phyloP scores from a whole-genome alignment of 2,329 filamentous ascomycete genomes.

The Neurospora crassa region DNA sequence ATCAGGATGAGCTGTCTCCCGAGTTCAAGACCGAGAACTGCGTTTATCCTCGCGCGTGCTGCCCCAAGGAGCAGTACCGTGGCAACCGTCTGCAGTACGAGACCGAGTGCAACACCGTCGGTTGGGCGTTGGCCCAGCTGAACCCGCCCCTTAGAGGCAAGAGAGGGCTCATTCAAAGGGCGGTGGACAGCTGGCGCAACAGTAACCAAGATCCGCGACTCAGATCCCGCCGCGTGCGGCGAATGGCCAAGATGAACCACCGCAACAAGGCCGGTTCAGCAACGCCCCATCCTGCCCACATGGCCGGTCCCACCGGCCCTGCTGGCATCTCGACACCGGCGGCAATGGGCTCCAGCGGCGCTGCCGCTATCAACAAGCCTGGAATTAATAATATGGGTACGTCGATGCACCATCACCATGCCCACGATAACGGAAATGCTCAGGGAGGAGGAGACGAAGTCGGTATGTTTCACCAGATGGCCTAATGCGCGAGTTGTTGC shows the following conservation, averaged over 20 bases:
- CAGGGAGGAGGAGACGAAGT: constrained; percentile 71
- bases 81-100: constrained; percentile 95
- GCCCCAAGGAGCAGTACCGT: constrained; percentile 89
- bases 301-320: constrained; percentile 56
- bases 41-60: constrained; percentile 92
- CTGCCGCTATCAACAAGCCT: constrained; percentile 53
- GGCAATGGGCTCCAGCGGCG: constrained; percentile 49
- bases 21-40: constrained; percentile 99
- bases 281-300: constrained; percentile 39
- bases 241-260: constrained; percentile 93
- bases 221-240: constrained; percentile 80
- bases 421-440: constrained; percentile 56
- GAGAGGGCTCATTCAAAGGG: constrained; percentile 88
- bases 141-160: constrained; percentile 89
- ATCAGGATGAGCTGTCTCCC: constrained; percentile 70
- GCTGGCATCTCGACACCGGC: constrained; percentile 55
- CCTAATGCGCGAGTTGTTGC: constrained; percentile 38
- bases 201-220: constrained; percentile 93
- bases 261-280: constrained; percentile 56
- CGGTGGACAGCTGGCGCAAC: constrained; percentile 97
- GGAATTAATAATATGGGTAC: constrained; percentile 57
- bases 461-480: constrained; percentile 98
- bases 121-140: constrained; percentile 92
- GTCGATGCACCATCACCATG: constrained; percentile 65
- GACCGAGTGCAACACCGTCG: constrained; percentile 98